Base-by-base conservation (phyloP, 108 stramenopile species). In the Conticribra guillardii region DNA sequence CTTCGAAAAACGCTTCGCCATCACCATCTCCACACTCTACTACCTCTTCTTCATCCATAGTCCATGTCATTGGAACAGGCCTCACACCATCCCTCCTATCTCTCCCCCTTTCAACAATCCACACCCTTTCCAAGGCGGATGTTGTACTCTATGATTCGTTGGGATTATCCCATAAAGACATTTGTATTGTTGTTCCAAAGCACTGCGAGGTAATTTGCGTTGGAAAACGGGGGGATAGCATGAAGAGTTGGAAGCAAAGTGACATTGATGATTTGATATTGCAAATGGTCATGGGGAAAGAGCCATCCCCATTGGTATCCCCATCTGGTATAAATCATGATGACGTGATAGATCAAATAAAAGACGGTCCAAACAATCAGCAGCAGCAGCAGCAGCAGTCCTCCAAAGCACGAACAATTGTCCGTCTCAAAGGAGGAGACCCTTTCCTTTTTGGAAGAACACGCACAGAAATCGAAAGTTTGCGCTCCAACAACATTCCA, bases 381-480 rank as follows among this genome's bases (percentile, higher is more conserved):
- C 11, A 7, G n/a, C 16, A 19, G 59, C 64, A 23, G 58, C 27
- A 34, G 21, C 8, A n/a, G n/a, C n/a, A n/a, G n/a, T n/a, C n/a
- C n/a, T n/a, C n/a, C n/a, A n/a, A n/a, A n/a, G n/a, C n/a, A n/a
- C n/a, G 32, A 52, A 24, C 16, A 18, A 64, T 73, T 27, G 61
- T 79, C n/a, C 23, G 77, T 17, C 50, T 79, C 1, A 79, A 79
- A 60, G 72, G 72, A 4, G 77, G 77, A 1, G 77, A 79, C 44
- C 77, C 76, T 1, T 77, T 77, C 46, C 71, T 77, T 5, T 77
- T 77, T 45, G 76, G 76, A 22, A 21, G 76, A 44, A 59, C 76
- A 46, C 53, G 76, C 7, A 44, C 64, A 16, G 76, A 77, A 66
- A 77, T 77, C 28, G 76, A 72, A 1, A 24, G 64, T 0, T 27